Evolutionary conservation across 768 basidiomycete genomes (phyloP), one percentile per base, ranked within the genome.

Genomic region (Mycena maculata): DNA sequence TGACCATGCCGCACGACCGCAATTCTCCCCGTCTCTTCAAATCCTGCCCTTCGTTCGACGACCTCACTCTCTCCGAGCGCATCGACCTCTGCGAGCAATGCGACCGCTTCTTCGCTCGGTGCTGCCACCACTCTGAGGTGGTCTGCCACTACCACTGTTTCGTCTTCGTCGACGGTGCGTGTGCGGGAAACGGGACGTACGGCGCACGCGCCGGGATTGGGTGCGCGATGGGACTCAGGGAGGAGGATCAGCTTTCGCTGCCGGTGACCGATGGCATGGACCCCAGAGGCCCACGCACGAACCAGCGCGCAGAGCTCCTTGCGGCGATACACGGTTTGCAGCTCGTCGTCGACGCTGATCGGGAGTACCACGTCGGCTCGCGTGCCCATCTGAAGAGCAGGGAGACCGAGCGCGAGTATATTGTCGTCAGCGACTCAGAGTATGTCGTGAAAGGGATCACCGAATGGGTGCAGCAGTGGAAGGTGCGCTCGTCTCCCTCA

Each of bases 401-500:
- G 0, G 50, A 38, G 3, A 41, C 23, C 68, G 63, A 60, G 68
- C n/a, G 25, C 2, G 60, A 61, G 2, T 45, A 53, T 23, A 27
- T 77, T 45, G 65, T 81, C 64, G 73, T 75, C 13, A 73, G 76
- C 4, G 78, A 81, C 65, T 80, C 78, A 1, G 78, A 79, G 59
- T 80, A 79, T 45, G 78, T 81, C n/a, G 76, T 77, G 33, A 74
- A 71, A 41, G 80, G 78, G 3, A 78, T 80, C 52, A 78, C 79
- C 1, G 74, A 81, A 63, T 80, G 77, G 78, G 68, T 78, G 50
- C 78, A 74, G 5, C 22, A 36, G 33, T 82, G 78, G 79, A 75
- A 76, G 73, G 78, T 76, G 39, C 22, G 70, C 62, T 33, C 2
- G 2, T 12, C n/a, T 10, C 20, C 15, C 10, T 2, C 4, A n/a